These are phyloP conservation scores for Bertia moriformis DNA, from an alignment of 2,329 filamentous ascomycete species.

Conservation along the genomic window DNA sequence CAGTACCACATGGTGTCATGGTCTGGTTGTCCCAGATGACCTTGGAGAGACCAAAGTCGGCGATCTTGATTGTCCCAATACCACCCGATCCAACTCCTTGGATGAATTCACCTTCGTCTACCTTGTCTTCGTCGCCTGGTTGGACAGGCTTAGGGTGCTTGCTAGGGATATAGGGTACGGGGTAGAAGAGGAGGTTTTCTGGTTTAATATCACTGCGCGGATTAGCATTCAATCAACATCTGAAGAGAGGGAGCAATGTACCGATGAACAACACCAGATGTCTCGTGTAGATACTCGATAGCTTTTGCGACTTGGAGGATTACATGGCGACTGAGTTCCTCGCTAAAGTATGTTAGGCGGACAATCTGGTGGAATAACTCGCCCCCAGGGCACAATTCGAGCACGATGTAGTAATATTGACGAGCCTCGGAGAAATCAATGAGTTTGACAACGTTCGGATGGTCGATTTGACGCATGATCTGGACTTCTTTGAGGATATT, in stretches of 20 bases:
- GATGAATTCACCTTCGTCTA: slow-evolving; percentile 87
- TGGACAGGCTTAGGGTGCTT: slow-evolving; percentile 67
- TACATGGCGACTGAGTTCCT: slow-evolving; percentile 84
- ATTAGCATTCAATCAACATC: not conserved
- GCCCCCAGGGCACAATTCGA: slow-evolving; percentile 86
- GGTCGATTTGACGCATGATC: slow-evolving; percentile 93
- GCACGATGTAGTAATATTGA: slow-evolving; percentile 94
- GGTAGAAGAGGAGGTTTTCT: slow-evolving; percentile 89
- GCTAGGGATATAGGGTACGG: slow-evolving; percentile 66
- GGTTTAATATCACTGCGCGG: slow-evolving; percentile 95
- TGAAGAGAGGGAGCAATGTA: slow-evolving; percentile 27
- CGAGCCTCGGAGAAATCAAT: slow-evolving; percentile 85
- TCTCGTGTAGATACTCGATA: slow-evolving; percentile 84
- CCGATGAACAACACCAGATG: slow-evolving; percentile 92
- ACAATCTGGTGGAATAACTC: slow-evolving; percentile 98
- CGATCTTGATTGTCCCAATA: slow-evolving; percentile 91
- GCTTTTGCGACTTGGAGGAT: slow-evolving; percentile 92
- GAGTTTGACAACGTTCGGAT: slow-evolving; percentile 88
- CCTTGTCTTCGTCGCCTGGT: slow-evolving; percentile 91
- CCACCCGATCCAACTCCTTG: slow-evolving; percentile 70
- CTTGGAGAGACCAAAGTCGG: slow-evolving; percentile 94
- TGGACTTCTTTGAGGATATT: slow-evolving; percentile 98
- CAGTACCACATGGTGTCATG: slow-evolving; percentile 97
- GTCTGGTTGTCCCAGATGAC: slow-evolving; percentile 97
- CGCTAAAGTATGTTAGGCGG: slow-evolving; percentile 93